phyloP scores from a whole-genome alignment of 768 basidiomycete genomes.

The Leccinellum albellum region DNA sequence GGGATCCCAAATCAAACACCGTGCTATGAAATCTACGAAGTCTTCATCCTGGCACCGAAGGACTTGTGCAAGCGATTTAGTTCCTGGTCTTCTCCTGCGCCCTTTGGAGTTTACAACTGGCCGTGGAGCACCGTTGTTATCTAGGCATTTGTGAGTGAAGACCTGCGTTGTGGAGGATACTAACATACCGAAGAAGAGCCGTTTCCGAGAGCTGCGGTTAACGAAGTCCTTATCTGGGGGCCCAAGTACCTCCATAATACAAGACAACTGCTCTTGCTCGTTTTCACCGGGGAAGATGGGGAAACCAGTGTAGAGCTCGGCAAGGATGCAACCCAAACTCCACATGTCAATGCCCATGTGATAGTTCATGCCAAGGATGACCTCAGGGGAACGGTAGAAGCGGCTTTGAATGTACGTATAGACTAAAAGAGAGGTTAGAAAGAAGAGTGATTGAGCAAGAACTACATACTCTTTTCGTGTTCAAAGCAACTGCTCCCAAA shows the following conservation, averaged over 20 bases:
- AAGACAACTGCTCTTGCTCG: slow-evolving; percentile 95
- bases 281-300: slow-evolving; percentile 99
- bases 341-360: slow-evolving; percentile 99
- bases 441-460: neutral
- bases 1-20: slow-evolving; percentile 98
- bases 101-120: slow-evolving; percentile 97
- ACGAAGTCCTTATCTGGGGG: slow-evolving; percentile 93
- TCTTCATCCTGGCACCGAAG: slow-evolving; percentile 91
- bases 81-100: slow-evolving; percentile 83
- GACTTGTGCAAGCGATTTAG: slow-evolving; percentile 85
- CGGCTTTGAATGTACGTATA: slow-evolving; percentile 99
- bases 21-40: slow-evolving; percentile 94
- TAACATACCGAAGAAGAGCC: slow-evolving; percentile 88
- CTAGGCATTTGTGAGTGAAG: slow-evolving; percentile 39
- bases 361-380: slow-evolving; percentile 98
- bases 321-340: slow-evolving; percentile 97
- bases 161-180: neutral
- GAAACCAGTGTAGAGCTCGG: slow-evolving; percentile 95
- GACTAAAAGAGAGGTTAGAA: slow-evolving; percentile 47
- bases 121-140: slow-evolving; percentile 88
- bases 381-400: slow-evolving; percentile 99
- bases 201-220: slow-evolving; percentile 89
- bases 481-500: slow-evolving; percentile 99
- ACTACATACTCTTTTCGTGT: slow-evolving; percentile 89
- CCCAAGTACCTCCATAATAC: slow-evolving; percentile 99